Conservation (phyloP, 176 grass and related monocot species). For the Rhipidocladum racemiflorum region DNA sequence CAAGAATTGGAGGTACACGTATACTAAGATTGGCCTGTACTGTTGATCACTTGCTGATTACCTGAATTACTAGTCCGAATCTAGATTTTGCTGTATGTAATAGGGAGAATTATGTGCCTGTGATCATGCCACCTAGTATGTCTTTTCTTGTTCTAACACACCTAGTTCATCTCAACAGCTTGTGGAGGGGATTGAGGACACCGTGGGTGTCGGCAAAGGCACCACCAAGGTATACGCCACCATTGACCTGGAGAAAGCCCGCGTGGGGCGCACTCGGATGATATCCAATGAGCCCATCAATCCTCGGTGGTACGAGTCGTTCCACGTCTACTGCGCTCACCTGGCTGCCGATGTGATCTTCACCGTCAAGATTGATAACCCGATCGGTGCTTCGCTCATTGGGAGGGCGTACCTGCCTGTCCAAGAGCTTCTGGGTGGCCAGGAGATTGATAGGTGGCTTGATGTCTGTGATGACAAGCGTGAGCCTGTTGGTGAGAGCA, state of each 20-base stretch:
- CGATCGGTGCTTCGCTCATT: slow-evolving; percentile 46
- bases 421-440: slow-evolving; percentile 31
- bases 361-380: slow-evolving; percentile 52
- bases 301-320: slow-evolving; percentile 66
- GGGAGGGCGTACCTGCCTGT: slow-evolving; percentile 65
- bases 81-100: neutral
- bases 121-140: neutral
- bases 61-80: neutral
- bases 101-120: no score
- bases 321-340: slow-evolving; percentile 74
- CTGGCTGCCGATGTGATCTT: slow-evolving; percentile 64
- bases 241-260: slow-evolving; percentile 68
- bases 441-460: slow-evolving; percentile 55
- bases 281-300: slow-evolving; percentile 39
- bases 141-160: slow-evolving; percentile 15
- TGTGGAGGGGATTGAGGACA: slow-evolving; percentile 59
- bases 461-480: slow-evolving; percentile 31
- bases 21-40: neutral
- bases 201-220: slow-evolving; percentile 54
- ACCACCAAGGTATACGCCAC: slow-evolving; percentile 53
- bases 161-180: slow-evolving; percentile 17
- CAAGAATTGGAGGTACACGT: neutral
- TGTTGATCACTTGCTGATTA: neutral
- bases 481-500: slow-evolving; percentile 39
- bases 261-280: slow-evolving; percentile 52